These are phyloP conservation scores for Leishmania braziliensis DNA, from an alignment of 208 protist genomes.

Conservation along the genomic window DNA sequence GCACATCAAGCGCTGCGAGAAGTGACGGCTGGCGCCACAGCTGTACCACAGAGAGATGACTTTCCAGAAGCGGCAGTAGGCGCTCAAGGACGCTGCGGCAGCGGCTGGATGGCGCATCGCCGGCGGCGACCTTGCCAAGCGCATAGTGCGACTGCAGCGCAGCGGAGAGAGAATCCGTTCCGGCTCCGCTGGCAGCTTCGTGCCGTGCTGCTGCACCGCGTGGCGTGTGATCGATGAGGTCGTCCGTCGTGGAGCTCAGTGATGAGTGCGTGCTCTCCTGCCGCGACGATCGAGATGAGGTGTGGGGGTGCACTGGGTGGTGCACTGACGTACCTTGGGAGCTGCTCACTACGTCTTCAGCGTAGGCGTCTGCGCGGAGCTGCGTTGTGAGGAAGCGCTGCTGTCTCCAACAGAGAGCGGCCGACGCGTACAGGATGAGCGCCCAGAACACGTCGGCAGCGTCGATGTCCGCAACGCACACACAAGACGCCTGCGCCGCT, in stretches of 20 bases:
- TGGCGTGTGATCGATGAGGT: background rate
- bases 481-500: background rate
- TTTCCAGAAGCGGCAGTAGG: conserved; percentile 26
- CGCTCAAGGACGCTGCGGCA: conserved; percentile 5
- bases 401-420: conserved; percentile 19
- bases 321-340: conserved; percentile 1
- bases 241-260: background rate
- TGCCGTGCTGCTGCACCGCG: background rate
- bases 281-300: background rate
- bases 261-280: conserved; percentile 2
- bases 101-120: background rate
- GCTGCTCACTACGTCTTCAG: conserved; percentile 12
- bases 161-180: background rate
- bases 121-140: background rate
- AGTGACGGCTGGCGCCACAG: conserved; percentile 66
- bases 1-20: conserved; percentile 45
- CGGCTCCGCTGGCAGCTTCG: background rate
- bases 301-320: background rate
- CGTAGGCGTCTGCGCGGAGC: background rate
- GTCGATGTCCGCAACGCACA: background rate
- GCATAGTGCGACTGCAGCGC: conserved; percentile 5
- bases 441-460: conserved; percentile 24
- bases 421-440: conserved; percentile 22
- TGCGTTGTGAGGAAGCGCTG: conserved; percentile 3
- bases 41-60: conserved; percentile 23